These are phyloP conservation scores for Aurinia saxatilis DNA, from an alignment of 345 rosid genomes.

Conservation along the genomic window DNA sequence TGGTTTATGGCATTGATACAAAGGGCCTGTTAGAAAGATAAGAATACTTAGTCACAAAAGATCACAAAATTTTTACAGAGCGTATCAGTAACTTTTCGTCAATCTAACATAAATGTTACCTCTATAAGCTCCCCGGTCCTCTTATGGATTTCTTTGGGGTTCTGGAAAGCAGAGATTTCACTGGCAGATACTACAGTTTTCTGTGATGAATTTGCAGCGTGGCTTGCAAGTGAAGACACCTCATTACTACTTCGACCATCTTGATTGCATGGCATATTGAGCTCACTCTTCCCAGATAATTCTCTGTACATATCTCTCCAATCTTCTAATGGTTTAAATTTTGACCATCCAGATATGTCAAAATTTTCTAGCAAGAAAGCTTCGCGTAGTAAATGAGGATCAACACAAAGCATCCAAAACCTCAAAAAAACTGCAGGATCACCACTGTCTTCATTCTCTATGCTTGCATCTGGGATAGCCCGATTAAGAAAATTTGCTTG, in stretches of 20 bases:
- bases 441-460: conserved; percentile 32
- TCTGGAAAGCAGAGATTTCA: conserved; percentile 44
- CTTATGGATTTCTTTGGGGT: conserved; percentile 62
- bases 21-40: conserved; percentile 54
- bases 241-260: conserved; percentile 29
- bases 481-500: conserved; percentile 32
- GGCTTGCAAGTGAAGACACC: conserved; percentile 33
- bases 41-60: conserved; percentile 11
- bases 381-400: conserved; percentile 52
- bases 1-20: conserved; percentile 62
- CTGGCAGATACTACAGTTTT: conserved; percentile 35
- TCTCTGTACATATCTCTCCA: conserved; percentile 53
- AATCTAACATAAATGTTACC: conserved; percentile 35
- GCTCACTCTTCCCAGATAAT: conserved; percentile 30
- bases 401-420: conserved; percentile 64
- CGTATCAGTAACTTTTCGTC: conserved; percentile 16
- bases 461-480: conserved; percentile 26
- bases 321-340: conserved; percentile 32
- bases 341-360: conserved; percentile 37
- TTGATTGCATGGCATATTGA: conserved; percentile 24
- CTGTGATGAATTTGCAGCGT: conserved; percentile 44
- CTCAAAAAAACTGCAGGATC: conserved; percentile 29
- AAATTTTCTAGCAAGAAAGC: conserved; percentile 52
- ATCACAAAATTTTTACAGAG: not conserved
- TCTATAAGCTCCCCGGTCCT: conserved; percentile 86